phyloP scores from a whole-genome alignment of 371 early-diverging fungal species.

The Aphelidium insulamus region DNA sequence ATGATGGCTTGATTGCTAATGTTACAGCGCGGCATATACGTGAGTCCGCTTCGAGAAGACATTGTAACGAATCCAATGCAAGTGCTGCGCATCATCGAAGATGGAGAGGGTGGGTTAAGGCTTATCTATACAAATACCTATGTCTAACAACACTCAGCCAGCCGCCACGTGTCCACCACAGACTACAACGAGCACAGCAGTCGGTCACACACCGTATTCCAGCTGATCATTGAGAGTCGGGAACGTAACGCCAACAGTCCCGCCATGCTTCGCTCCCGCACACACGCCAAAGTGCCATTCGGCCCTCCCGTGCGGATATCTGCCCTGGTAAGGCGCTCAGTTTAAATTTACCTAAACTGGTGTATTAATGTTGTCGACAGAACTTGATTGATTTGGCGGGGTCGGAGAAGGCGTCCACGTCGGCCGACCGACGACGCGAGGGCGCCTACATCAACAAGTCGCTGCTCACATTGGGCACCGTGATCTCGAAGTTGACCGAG shows the following conservation, averaged over 20 bases:
- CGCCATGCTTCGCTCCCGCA: constrained; percentile 4
- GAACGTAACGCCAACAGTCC: constrained; percentile 6
- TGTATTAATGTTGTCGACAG: constrained; percentile 7
- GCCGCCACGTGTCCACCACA: constrained; percentile 56
- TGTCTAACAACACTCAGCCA: constrained; percentile 12
- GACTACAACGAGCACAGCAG: constrained; percentile 68
- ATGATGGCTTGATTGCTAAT: constrained; percentile 1
- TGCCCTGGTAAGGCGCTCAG: constrained; percentile 18
- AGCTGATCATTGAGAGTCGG: constrained; percentile 42
- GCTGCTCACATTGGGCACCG: constrained; percentile 64
- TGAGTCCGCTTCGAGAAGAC: constrained; percentile 63
- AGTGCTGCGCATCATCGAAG: constrained; percentile 45
- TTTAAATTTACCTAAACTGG: neutral
- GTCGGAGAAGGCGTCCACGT: constrained; percentile 61
- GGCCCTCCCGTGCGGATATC: constrained; percentile 50
- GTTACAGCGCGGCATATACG: constrained; percentile 58
- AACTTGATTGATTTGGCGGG: constrained; percentile 89
- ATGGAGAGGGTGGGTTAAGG: constrained; percentile 38
- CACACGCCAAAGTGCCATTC: no score
- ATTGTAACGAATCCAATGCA: constrained; percentile 63
- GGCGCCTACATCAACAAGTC: constrained; percentile 85
- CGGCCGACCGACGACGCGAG: constrained; percentile 63
- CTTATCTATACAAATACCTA: neutral
- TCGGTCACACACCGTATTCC: constrained; percentile 77
- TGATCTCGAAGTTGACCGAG: constrained; percentile 58